Conservation (phyloP, 495 filamentous ascomycete species). For the Podospora didyma region DNA sequence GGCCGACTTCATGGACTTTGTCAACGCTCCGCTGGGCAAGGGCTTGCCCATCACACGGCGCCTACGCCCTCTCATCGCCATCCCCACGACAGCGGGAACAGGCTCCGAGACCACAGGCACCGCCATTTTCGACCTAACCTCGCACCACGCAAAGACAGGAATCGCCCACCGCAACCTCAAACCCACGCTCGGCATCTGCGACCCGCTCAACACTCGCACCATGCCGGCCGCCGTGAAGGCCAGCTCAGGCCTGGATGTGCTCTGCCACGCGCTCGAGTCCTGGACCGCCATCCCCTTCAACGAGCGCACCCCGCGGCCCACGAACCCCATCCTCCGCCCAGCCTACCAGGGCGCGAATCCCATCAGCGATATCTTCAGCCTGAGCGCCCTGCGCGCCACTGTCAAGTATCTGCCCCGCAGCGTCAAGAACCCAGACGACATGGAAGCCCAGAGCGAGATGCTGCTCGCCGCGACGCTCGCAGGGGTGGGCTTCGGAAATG, state of each 20-base stretch:
- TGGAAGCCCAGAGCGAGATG: conserved; percentile 91
- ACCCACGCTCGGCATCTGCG: conserved; percentile 92
- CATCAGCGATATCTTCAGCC: conserved; percentile 92
- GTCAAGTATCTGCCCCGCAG: conserved; percentile 88
- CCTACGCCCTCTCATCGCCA: conserved; percentile 81
- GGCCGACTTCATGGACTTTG: conserved; percentile 92
- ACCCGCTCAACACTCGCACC: conserved; percentile 89
- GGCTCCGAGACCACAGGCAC: conserved; percentile 96
- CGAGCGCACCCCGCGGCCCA: conserved; percentile 74
- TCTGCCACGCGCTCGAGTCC: conserved; percentile 89
- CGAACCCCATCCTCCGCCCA: conserved; percentile 85
- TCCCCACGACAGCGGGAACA: conserved; percentile 94
- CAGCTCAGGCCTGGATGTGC: conserved; percentile 83
- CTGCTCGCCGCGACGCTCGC: conserved; percentile 89
- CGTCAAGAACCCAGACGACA: conserved; percentile 80
- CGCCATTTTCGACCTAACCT: conserved; percentile 92
- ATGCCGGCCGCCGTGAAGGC: conserved; percentile 93
- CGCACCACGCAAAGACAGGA: conserved; percentile 86
- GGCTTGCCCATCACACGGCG: conserved; percentile 75
- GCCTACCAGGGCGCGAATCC: conserved; percentile 98
- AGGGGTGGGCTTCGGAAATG: conserved; percentile 95
- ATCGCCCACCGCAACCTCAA: conserved; percentile 94
- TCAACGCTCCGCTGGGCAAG: conserved; percentile 90
- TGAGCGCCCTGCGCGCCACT: conserved; percentile 73
- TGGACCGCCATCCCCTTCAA: conserved; percentile 96